Base-by-base conservation (phyloP, 768 basidiomycete genomes). In the Vishniacozyma victoriae region DNA sequence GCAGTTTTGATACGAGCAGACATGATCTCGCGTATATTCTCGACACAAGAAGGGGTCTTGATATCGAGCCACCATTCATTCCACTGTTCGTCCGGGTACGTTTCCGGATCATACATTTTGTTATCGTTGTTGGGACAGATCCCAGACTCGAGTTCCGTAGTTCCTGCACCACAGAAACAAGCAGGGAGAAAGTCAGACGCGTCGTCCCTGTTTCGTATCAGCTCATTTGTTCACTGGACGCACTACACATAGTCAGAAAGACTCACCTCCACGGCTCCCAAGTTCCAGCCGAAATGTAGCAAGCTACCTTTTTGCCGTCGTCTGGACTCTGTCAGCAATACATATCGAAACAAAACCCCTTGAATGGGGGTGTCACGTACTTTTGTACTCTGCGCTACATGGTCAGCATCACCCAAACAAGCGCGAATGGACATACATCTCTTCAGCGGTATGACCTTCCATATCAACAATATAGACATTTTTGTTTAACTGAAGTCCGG, bases 21-120 rank as follows among this genome's bases (percentile, higher is more conserved):
- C 57, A 50, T 44, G 41, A 46, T 41, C 1, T 12, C 19, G 33
- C 52, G 29, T 20, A 61, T 42, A 29, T 54, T 58, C 36, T 48
- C 31, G 24, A 58, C 33, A 43, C 62, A 64, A 1, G 29, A 39
- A 0, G 50, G 37, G 15, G 47, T 42, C 23, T 54, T 53, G 23
- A 61, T 39, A 43, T 64, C 57, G 11, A 64, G 42, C 56, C 59
- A 64, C 50, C 52, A 60, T 35, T 64, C 59, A n/a, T 54, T 44
- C 55, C 59, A 60, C 20, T 53, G 59, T 19, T 48, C 53, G n/a
- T n/a, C n/a, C n/a, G n/a, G n/a, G n/a, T n/a, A n/a, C n/a, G n/a
- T n/a, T n/a, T n/a, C n/a, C n/a, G n/a, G n/a, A n/a, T n/a, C n/a
- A n/a, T n/a, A n/a, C 23, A 64, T 45, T 42, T 53, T 36, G 46